phyloP scores from a whole-genome alignment of 2,329 filamentous ascomycete species.

The Hymenoscyphus scutula region DNA sequence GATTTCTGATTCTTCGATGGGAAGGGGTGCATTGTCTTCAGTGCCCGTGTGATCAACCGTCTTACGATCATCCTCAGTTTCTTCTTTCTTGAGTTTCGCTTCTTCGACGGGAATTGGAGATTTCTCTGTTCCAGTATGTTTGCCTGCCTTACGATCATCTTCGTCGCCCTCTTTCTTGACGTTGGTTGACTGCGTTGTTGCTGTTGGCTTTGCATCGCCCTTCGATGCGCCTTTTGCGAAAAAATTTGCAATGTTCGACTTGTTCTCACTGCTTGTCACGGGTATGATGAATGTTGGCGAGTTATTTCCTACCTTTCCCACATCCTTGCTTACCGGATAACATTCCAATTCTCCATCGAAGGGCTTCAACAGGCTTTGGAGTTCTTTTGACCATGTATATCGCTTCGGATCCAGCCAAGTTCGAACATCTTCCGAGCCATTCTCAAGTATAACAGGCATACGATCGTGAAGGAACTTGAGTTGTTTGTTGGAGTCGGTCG shows the following conservation, averaged over 20 bases:
- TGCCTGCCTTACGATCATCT: not conserved
- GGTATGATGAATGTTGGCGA: constrained; percentile 81
- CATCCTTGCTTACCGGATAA: constrained; percentile 83
- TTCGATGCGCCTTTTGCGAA: constrained; percentile 57
- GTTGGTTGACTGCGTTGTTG: constrained; percentile 9
- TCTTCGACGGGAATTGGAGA: not conserved
- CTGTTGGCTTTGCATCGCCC: constrained; percentile 13
- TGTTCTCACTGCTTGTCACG: constrained; percentile 81
- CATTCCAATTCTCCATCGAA: constrained; percentile 76
- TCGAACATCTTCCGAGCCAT: constrained; percentile 65
- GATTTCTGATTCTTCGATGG: constrained; percentile 24
- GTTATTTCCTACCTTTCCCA: constrained; percentile 92
- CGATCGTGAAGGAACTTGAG: constrained; percentile 86
- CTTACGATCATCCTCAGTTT: constrained; percentile 27
- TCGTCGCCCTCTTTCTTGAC: constrained; percentile 19
- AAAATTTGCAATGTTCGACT: constrained; percentile 91
- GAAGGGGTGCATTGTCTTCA: constrained; percentile 33
- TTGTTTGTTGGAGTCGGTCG: constrained; percentile 79
- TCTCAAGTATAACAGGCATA: constrained; percentile 91
- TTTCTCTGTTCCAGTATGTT: not conserved
- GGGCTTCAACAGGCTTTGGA: constrained; percentile 78
- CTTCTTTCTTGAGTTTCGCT: constrained; percentile 24
- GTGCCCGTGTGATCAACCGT: constrained; percentile 28
- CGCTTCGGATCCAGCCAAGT: constrained; percentile 76
- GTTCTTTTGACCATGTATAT: constrained; percentile 70